Evolutionary conservation across 2,329 filamentous ascomycete genomes (phyloP).

Genomic region (Westerdykella sp.): DNA sequence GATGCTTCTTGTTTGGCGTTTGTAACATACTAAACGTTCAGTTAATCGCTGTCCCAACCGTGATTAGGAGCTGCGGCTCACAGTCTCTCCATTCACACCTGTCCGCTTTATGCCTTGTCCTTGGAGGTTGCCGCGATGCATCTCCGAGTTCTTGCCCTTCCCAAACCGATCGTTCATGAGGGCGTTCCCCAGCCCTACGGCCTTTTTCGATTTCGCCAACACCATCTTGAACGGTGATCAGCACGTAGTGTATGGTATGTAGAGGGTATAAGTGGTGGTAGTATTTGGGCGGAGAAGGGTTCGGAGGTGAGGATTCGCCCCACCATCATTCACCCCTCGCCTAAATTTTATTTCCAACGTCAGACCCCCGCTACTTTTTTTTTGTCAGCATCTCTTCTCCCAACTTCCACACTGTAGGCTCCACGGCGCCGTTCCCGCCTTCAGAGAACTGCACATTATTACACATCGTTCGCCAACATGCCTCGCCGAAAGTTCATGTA

Average conservation of each 20-base stretch:
- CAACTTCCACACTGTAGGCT: constrained; percentile 1
- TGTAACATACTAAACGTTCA: constrained; percentile 65
- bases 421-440: neutral
- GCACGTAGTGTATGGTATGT: constrained; percentile 14
- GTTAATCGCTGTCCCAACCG: constrained; percentile 14
- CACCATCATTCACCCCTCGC: constrained; percentile 56
- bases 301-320: constrained; percentile 6
- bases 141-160: constrained; percentile 78
- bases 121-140: constrained; percentile 63
- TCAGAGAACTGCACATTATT: neutral
- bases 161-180: constrained; percentile 99
- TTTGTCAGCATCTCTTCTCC: constrained; percentile 27
- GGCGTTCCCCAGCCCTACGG: constrained; percentile 89
- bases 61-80: constrained; percentile 23
- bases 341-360: constrained; percentile 56
- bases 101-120: constrained; percentile 60
- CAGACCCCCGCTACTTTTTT: constrained; percentile 1
- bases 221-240: constrained; percentile 50
- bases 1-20: constrained; percentile 85
- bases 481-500: constrained; percentile 69
- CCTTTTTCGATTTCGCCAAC: constrained; percentile 88
- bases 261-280: constrained; percentile 10
- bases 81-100: constrained; percentile 70
- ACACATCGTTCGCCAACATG: constrained; percentile 50
- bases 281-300: constrained; percentile 8